Evolutionary conservation across 1,284 basidiomycete species (phyloP).

Genomic region (Irpex sp.): DNA sequence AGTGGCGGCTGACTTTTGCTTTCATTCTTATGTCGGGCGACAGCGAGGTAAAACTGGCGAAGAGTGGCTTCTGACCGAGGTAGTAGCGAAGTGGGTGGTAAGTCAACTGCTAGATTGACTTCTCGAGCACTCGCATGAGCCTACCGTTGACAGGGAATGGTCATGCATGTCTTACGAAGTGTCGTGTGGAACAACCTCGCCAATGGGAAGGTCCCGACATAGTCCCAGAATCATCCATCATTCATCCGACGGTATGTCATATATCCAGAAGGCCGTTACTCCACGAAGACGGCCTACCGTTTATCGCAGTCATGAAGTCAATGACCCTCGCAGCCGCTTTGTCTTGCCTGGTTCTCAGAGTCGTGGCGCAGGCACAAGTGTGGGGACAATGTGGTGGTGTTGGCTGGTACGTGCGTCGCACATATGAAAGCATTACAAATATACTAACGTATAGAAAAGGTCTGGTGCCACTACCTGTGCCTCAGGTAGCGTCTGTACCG

Average conservation of each 20-base stretch:
- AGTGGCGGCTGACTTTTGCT: neutral
- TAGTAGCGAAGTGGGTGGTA: neutral
- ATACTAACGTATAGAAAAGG: constrained; percentile 26
- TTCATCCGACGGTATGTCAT: constrained; percentile 2
- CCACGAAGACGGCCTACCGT: neutral
- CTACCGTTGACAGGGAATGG: neutral
- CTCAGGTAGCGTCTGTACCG: constrained; percentile 41
- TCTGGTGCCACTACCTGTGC: constrained; percentile 43
- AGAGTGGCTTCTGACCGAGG: neutral
- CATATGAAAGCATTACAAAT: constrained; percentile 9
- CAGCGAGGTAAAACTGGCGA: no score
- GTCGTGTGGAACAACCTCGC: constrained; percentile 3
- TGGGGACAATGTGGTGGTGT: constrained; percentile 49
- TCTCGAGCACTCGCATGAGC: neutral
- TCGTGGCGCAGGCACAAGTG: constrained; percentile 35
- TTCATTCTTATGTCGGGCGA: no score
- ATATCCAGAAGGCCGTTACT: neutral
- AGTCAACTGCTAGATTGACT: neutral
- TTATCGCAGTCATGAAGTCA: neutral
- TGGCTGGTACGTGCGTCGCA: constrained; percentile 33
- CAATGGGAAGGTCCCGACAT: neutral
- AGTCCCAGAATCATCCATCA: constrained; percentile 3
- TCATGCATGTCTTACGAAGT: neutral
- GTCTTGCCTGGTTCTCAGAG: constrained; percentile 11
- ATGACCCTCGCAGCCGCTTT: constrained; percentile 11